Evolutionary conservation across 2,329 filamentous ascomycete genomes (phyloP).

Genomic region (Botryosphaeria dothidea): DNA sequence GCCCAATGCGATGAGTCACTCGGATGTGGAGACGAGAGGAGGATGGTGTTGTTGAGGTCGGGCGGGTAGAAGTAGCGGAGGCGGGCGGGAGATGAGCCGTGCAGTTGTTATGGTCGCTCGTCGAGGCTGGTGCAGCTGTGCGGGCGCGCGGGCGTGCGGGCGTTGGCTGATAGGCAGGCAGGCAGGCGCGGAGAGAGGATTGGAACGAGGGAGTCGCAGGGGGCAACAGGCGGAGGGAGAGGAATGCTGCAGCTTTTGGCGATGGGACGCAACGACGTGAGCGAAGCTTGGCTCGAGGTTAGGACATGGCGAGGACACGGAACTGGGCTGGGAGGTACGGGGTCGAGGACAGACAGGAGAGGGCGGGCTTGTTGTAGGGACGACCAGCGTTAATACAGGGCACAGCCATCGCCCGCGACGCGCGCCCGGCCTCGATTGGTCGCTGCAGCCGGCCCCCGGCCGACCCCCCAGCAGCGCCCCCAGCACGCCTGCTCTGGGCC

Average conservation of each 20-base stretch:
- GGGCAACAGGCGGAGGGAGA: constrained; percentile 28
- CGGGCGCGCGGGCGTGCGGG: constrained; percentile 31
- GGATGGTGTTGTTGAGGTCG: constrained; percentile 31
- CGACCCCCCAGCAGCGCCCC: background rate
- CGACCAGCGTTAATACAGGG: constrained; percentile 16
- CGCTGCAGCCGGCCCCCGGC: background rate
- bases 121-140: constrained; percentile 20
- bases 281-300: constrained; percentile 12
- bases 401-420: constrained; percentile 10
- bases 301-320: constrained; percentile 18
- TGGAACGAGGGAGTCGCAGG: constrained; percentile 26
- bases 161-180: constrained; percentile 29
- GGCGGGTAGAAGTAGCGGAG: constrained; percentile 27
- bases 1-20: constrained; percentile 28
- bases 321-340: constrained; percentile 1
- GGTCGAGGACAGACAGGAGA: constrained; percentile 8
- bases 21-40: constrained; percentile 24
- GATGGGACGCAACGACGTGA: constrained; percentile 16
- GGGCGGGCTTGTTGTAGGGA: constrained; percentile 13
- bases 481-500: background rate
- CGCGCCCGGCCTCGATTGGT: constrained; percentile 14
- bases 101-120: constrained; percentile 23
- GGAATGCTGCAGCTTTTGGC: constrained; percentile 8
- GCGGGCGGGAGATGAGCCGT: constrained; percentile 23
- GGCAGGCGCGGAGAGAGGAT: constrained; percentile 31